These are phyloP conservation scores for Gymnopilus dilepis DNA, from an alignment of 768 basidiomycete genomes.

Conservation along the genomic window DNA sequence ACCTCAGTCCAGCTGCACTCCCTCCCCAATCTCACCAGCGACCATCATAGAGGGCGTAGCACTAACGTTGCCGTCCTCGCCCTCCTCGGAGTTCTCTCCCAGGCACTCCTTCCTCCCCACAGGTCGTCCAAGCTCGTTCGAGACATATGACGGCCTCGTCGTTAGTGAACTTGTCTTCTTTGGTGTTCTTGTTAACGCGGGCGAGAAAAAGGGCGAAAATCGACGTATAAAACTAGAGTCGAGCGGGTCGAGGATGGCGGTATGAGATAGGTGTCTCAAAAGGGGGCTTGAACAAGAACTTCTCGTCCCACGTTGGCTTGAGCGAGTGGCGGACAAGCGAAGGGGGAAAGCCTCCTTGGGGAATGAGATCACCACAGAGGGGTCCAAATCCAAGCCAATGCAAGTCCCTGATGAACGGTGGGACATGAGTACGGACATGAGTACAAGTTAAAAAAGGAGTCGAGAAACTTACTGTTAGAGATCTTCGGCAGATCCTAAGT, in stretches of 20 bases:
- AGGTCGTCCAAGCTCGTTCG: slow-evolving; percentile 82
- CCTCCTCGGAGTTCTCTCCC: slow-evolving; percentile 47
- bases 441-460: background rate
- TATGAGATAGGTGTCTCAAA: slow-evolving; percentile 95
- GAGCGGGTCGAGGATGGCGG: slow-evolving; percentile 90
- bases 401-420: slow-evolving; percentile 64
- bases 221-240: slow-evolving; percentile 92
- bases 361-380: slow-evolving; percentile 94
- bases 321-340: slow-evolving; percentile 79
- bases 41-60: slow-evolving; percentile 55
- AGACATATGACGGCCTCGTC: slow-evolving; percentile 83
- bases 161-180: slow-evolving; percentile 72
- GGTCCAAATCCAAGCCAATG: slow-evolving; percentile 95
- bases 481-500: slow-evolving; percentile 86
- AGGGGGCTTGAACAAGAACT: slow-evolving; percentile 86
- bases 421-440: slow-evolving; percentile 6
- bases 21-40: slow-evolving; percentile 44
- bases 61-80: slow-evolving; percentile 47
- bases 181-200: slow-evolving; percentile 64
- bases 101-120: slow-evolving; percentile 72
- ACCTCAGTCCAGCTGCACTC: slow-evolving; percentile 48
- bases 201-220: slow-evolving; percentile 87
- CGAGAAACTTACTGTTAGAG: slow-evolving; percentile 74
- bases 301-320: slow-evolving; percentile 94
- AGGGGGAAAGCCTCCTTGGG: slow-evolving; percentile 98